Base-by-base conservation (phyloP, 2,329 filamentous ascomycete species). In the Diaporthe capsici region DNA sequence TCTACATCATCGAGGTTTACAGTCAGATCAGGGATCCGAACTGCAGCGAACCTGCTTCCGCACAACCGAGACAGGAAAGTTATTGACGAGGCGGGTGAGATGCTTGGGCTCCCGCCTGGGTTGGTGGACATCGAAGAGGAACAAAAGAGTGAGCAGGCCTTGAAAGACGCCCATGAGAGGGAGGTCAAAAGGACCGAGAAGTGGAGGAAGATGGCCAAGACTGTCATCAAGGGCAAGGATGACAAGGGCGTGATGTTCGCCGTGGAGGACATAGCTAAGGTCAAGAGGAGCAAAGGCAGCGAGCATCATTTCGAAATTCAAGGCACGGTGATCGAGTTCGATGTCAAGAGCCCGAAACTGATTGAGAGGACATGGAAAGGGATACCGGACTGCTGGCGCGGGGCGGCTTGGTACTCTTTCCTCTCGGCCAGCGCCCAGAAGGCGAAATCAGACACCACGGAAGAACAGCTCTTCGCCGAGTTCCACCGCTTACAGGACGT, bases 291-390 rank as follows among this genome's bases (percentile, higher is more conserved):
- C 91, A 6, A 91, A 93, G 80, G 93, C 93, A 80, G 93, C 91
- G 91, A 87, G 90, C 72, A 91, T 87, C 87, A 87, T 51, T 85
- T 82, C 42, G 85, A 88, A 74, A 88, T 89, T 44, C 86, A 90
- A 82, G 91, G 91, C 67, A 92, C 91, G 85, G 85, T 91, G 77
- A 92, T 91, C 80, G 94, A 95, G 73, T 98, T 98, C 82, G 95
- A 98, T 84, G 90, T 91, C 51, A 92, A 90, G 78, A 94, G 94
- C 82, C 89, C 94, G n/a, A 96, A 98, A 83, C 87, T 99, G 58
- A 92, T 98, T 75, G 94, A 96, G 79, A 91, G 97, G 74, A 97
- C 95, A 1, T 99, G 97, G 97, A 99, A 99, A 83, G 97, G 97
- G 42, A 98, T 99, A 78, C 97, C 97, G 0, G 97, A 99, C 84